These are phyloP conservation scores for Monosporascus sp. DNA, from an alignment of 2,329 filamentous ascomycete species.

Conservation along the genomic window DNA sequence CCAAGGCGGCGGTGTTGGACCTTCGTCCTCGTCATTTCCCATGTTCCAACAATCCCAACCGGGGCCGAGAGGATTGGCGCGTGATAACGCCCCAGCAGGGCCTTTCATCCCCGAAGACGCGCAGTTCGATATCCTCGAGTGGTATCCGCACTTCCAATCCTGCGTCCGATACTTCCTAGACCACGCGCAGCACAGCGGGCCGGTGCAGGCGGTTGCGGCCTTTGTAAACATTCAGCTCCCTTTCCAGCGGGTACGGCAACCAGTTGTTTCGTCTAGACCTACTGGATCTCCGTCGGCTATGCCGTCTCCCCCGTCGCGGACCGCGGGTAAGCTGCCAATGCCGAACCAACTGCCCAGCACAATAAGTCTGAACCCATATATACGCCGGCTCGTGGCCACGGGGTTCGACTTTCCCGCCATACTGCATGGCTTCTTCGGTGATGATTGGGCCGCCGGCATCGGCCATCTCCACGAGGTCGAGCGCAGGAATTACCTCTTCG, in stretches of 20 bases:
- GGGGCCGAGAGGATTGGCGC: slow-evolving; percentile 14
- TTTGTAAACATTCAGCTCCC: slow-evolving; percentile 90
- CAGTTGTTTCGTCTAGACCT: slow-evolving; percentile 35
- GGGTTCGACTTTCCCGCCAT: slow-evolving; percentile 83
- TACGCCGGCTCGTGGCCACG: slow-evolving; percentile 83
- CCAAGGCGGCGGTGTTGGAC: slow-evolving; percentile 15
- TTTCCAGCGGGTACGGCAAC: slow-evolving; percentile 60
- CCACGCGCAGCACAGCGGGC: slow-evolving; percentile 75
- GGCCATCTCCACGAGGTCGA: slow-evolving; percentile 83
- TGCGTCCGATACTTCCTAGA: slow-evolving; percentile 91
- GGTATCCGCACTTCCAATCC: slow-evolving; percentile 86
- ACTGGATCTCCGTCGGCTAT: slow-evolving; percentile 30
- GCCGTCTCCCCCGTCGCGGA: slow-evolving; percentile 21
- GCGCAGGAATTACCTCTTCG: slow-evolving; percentile 89
- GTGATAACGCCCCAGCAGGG: slow-evolving; percentile 14
- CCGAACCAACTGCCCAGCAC: slow-evolving; percentile 27
- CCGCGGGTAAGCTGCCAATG: slow-evolving; percentile 23
- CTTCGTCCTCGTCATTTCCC: slow-evolving; percentile 11
- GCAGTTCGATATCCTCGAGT: slow-evolving; percentile 79
- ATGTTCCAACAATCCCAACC: slow-evolving; percentile 17
- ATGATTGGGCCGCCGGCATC: slow-evolving; percentile 78
- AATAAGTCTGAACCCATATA: slow-evolving; percentile 78
- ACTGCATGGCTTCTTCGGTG: slow-evolving; percentile 95
- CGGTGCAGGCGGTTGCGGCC: slow-evolving; percentile 82
- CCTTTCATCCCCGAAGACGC: slow-evolving; percentile 22